Base-by-base conservation (phyloP, 352 stramenopile genomes). In the Globisporangium alternatum region DNA sequence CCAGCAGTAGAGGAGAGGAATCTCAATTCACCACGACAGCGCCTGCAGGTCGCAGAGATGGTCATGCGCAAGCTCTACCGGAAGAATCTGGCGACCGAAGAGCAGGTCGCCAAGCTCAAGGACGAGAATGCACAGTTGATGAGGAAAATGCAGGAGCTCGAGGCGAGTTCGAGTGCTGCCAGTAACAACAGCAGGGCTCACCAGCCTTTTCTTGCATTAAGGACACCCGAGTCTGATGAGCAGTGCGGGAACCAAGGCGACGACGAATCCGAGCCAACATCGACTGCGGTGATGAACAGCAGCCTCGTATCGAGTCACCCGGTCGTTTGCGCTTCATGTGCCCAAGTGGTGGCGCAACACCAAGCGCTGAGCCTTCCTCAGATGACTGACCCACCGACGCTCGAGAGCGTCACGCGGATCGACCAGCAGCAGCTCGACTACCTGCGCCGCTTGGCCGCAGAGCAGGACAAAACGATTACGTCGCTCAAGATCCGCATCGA, bases 1-100 rank as follows among this genome's bases (percentile, higher is more conserved):
- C 12, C 30, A 15, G 15, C 22, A 25, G 31, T 13, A 21, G 17
- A 45, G 19, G 35, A 62, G 31, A 60, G 35, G 9, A 52, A 81
- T 13, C 55, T 78, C 22, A 71, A 77, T 25, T 86, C 77, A 5
- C 77, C 77, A 1, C 67, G 66, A 0, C 77, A 83, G 55, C 73
- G 73, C 33, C 69, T 86, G 3, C 72, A 83, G 22, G 65, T 86
- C 19, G 77, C 77, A 2, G 77, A 86, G 60, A 81, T 80, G 70
- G 77, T 86, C 52, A 86, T 86, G 70, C 73, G 74, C 35, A 86
- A 86, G 55, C 71, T 86, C 2, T 86, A 83, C 60, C 73, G 75
- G 58, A 81, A 82, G 58, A 86, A 83, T 45, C 22, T 83, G 37
- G 56, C 74, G 17, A 75, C 73, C 0, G 77, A 86, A 28, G 67